These are phyloP conservation scores for Irpex sp. DNA, from an alignment of 1,284 basidiomycete genomes.

Conservation along the genomic window DNA sequence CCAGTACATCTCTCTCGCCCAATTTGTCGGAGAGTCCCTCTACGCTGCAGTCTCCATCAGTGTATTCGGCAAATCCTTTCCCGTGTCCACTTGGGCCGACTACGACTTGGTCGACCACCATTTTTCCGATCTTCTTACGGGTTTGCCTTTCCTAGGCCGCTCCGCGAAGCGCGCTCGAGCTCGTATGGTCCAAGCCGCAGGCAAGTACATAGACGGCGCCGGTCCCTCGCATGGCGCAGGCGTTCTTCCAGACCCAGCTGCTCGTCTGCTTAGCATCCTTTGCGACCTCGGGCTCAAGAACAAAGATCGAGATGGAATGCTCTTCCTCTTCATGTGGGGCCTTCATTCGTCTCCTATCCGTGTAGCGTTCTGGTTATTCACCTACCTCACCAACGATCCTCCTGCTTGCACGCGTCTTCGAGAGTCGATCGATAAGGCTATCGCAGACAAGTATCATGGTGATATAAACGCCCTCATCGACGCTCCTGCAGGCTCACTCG, in stretches of 20 bases:
- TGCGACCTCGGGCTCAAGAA: not conserved
- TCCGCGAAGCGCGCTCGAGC: not conserved
- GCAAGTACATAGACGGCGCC: too few relatives aligned
- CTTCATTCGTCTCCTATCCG: not conserved
- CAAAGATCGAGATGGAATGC: not conserved
- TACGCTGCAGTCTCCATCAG: too few relatives aligned
- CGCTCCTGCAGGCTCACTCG: too few relatives aligned
- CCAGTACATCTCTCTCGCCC: too few relatives aligned
- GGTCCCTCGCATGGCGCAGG: too few relatives aligned
- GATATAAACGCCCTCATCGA: too few relatives aligned
- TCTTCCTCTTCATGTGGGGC: not conserved
- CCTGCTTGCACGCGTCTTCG: not conserved
- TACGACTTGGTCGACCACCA: not conserved
- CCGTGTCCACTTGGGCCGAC: not conserved
- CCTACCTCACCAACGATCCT: not conserved
- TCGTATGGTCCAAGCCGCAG: too few relatives aligned
- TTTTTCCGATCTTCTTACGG: not conserved
- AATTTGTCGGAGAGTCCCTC: too few relatives aligned
- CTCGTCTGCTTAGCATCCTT: not conserved
- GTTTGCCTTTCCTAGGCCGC: not conserved
- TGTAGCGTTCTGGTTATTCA: not conserved
- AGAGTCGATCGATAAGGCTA: not conserved
- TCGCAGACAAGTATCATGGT: not conserved
- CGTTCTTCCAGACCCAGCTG: too few relatives aligned
- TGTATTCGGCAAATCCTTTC: not conserved